These are phyloP conservation scores for Didymella pomorum DNA, from an alignment of 2,329 filamentous ascomycete species.

Conservation along the genomic window DNA sequence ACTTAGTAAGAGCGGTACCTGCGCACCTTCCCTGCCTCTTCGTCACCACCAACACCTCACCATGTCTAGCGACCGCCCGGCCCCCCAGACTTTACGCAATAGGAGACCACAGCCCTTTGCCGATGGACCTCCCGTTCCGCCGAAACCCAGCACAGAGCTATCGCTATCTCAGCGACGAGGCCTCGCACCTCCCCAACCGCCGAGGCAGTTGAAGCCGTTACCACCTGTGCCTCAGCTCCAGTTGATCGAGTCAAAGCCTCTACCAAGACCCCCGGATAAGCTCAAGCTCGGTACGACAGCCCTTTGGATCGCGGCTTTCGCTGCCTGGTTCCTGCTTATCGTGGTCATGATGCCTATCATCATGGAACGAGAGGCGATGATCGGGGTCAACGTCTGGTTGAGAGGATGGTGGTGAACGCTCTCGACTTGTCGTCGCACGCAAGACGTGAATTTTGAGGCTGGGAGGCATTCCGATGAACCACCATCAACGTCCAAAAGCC, in stretches of 20 bases:
- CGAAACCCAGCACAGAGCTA: slow-evolving; percentile 5
- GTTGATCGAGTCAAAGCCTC: slow-evolving; percentile 16
- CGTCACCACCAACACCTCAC: neutral
- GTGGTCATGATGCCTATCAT: slow-evolving; percentile 39
- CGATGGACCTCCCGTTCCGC: slow-evolving; percentile 9
- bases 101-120: neutral
- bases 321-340: slow-evolving; percentile 36
- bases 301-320: slow-evolving; percentile 29
- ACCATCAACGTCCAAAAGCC: neutral
- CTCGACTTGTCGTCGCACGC: neutral
- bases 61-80: neutral
- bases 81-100: neutral
- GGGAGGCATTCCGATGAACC: too few species aligned
- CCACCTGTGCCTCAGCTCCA: slow-evolving; percentile 18
- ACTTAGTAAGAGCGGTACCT: neutral
- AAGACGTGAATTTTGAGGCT: too few species aligned
- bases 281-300: slow-evolving; percentile 9
- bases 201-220: slow-evolving; percentile 23
- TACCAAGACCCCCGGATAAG: slow-evolving; percentile 22
- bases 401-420: slow-evolving; percentile 4
- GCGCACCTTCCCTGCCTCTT: neutral
- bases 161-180: slow-evolving; percentile 10
- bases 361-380: slow-evolving; percentile 41
- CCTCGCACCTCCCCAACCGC: neutral
- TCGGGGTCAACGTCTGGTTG: slow-evolving; percentile 34